A percentile compares a stretch with the other conserved stretches of the same genome.
These are phyloP conservation scores for Aegilops tauschii DNA, from an alignment of 176 grass and related monocot genomes.

Conservation along the genomic window DNA sequence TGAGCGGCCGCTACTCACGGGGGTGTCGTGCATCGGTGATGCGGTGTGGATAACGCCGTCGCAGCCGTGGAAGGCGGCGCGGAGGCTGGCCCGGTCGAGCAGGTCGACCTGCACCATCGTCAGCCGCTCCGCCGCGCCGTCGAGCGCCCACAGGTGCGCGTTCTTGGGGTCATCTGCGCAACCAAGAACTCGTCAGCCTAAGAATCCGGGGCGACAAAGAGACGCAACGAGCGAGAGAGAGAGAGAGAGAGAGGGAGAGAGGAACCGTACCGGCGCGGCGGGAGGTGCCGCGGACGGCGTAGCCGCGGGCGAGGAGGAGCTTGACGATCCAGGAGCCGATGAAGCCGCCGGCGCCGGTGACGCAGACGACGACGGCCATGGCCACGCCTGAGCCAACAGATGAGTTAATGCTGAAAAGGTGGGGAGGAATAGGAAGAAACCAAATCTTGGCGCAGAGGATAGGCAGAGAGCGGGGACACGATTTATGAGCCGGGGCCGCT, in stretches of 20 bases:
- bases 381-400: not conserved
- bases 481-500: not conserved
- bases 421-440: not conserved
- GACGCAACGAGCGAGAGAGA: not conserved
- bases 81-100: slow-evolving; percentile 51
- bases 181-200: not conserved
- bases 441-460: not conserved
- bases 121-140: slow-evolving; percentile 55
- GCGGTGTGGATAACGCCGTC: slow-evolving; percentile 75
- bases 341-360: slow-evolving; percentile 67
- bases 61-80: slow-evolving; percentile 54
- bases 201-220: not conserved
- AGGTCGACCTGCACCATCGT: slow-evolving; percentile 51
- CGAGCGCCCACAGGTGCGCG: slow-evolving; percentile 51
- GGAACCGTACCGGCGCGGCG: slow-evolving; percentile 35
- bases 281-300: slow-evolving; percentile 59
- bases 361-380: slow-evolving; percentile 49
- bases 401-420: too few species aligned
- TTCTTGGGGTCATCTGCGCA: slow-evolving; percentile 66
- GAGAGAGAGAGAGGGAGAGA: too few species aligned
- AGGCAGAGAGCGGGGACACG: not conserved
- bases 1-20: slow-evolving; percentile 18
- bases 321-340: slow-evolving; percentile 71
- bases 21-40: slow-evolving; percentile 58
- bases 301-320: slow-evolving; percentile 52